phyloP scores from a whole-genome alignment of 2,329 filamentous ascomycete species.

The Talaromyces sp. region DNA sequence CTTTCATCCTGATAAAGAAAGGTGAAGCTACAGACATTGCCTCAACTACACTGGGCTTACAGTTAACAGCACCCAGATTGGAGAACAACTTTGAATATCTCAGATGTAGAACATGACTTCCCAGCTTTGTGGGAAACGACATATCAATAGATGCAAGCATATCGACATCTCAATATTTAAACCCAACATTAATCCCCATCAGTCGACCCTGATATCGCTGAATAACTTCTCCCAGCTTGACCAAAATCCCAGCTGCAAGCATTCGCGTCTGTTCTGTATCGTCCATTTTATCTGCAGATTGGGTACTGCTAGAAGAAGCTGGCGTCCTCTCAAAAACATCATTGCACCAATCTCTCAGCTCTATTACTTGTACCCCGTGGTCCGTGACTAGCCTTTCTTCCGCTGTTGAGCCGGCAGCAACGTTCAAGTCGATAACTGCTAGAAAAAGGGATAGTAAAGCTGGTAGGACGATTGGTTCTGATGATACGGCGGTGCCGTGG shows the following conservation, averaged over 20 bases:
- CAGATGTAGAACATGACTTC: neutral
- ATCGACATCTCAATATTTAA: constrained; percentile 27
- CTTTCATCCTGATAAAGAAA: too few species aligned
- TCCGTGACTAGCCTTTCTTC: constrained; percentile 67
- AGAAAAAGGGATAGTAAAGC: constrained; percentile 75
- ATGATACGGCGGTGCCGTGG: constrained; percentile 47
- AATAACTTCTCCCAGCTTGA: constrained; percentile 73
- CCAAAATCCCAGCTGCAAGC: constrained; percentile 73
- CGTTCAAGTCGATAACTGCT: constrained; percentile 75
- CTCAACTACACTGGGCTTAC: too few species aligned
- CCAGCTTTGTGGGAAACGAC: too few species aligned
- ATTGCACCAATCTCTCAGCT: constrained; percentile 81
- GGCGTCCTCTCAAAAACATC: constrained; percentile 61
- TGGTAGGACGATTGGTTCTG: constrained; percentile 63
- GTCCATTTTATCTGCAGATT: constrained; percentile 57
- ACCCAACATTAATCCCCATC: constrained; percentile 61
- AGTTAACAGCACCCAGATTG: neutral
- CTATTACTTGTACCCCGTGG: constrained; percentile 70
- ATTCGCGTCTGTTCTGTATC: constrained; percentile 36
- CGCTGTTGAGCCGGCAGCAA: constrained; percentile 43
- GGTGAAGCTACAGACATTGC: too few species aligned
- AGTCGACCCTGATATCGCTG: constrained; percentile 74
- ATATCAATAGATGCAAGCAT: too few species aligned
- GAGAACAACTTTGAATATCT: too few species aligned
- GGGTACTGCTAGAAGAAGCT: constrained; percentile 52